These are phyloP conservation scores for Aspergillus diversus DNA, from an alignment of 495 filamentous ascomycete genomes.

Conservation along the genomic window DNA sequence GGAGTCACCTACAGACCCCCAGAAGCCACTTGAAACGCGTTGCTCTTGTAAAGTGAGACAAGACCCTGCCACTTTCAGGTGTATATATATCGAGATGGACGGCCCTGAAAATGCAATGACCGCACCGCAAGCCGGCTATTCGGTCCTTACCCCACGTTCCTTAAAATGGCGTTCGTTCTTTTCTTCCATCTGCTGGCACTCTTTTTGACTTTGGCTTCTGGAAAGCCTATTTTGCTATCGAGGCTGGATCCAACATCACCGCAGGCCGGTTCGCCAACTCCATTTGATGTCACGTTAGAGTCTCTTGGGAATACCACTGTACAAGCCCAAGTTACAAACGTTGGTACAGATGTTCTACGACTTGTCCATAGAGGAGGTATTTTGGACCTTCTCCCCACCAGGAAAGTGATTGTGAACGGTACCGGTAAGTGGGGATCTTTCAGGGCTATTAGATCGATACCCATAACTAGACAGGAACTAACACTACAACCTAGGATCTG, in stretches of 20 bases:
- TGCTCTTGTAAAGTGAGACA: neutral
- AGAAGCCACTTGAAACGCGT: neutral
- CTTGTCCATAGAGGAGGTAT: conserved; percentile 24
- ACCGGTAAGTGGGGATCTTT: conserved; percentile 3
- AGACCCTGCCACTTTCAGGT: neutral
- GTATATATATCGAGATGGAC: neutral
- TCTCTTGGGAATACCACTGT: conserved; percentile 25
- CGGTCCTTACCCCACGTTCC: conserved; percentile 11
- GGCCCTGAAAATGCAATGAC: neutral
- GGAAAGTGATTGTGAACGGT: conserved; percentile 22
- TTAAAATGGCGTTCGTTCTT: conserved; percentile 23
- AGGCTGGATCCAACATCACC: conserved; percentile 19
- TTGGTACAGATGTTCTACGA: conserved; percentile 15
- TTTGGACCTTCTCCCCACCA: conserved; percentile 21
- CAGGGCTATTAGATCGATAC: neutral
- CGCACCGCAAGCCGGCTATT: neutral
- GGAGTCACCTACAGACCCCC: neutral
- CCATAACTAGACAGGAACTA: neutral
- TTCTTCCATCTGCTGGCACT: conserved; percentile 20
- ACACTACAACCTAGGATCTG: neutral
- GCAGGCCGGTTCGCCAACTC: conserved; percentile 19
- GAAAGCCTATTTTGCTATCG: conserved; percentile 27
- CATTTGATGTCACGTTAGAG: conserved; percentile 19
- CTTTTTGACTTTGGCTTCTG: conserved; percentile 27
- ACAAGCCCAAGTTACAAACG: conserved; percentile 21